phyloP scores from a whole-genome alignment of 2,329 filamentous ascomycete species.

The Claviceps capensis region DNA sequence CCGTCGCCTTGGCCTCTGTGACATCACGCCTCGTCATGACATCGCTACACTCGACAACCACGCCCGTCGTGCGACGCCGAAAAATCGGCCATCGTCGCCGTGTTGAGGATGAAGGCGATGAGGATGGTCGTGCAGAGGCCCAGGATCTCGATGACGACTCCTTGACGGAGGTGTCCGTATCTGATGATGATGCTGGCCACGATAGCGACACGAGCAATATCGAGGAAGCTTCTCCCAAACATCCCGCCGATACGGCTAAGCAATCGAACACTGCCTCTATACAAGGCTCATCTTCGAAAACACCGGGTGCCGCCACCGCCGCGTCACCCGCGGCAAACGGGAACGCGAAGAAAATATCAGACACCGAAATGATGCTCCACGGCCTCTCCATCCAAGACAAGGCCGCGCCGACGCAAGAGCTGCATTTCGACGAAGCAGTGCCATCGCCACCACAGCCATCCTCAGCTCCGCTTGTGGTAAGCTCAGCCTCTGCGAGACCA shows the following conservation, averaged over 20 bases:
- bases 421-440: slow-evolving; percentile 32
- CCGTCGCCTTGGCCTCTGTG: slow-evolving; percentile 1
- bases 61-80: slow-evolving; percentile 40
- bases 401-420: slow-evolving; percentile 26
- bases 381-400: slow-evolving; percentile 33
- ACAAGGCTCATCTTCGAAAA: slow-evolving; percentile 22
- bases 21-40: background rate
- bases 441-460: slow-evolving; percentile 26
- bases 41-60: slow-evolving; percentile 12
- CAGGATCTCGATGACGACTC: slow-evolving; percentile 52
- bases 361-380: slow-evolving; percentile 47
- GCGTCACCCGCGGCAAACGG: slow-evolving; percentile 20
- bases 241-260: slow-evolving; percentile 27
- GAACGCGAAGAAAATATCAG: slow-evolving; percentile 25
- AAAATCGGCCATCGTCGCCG: slow-evolving; percentile 56
- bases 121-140: slow-evolving; percentile 43
- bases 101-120: slow-evolving; percentile 57
- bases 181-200: slow-evolving; percentile 45
- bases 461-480: slow-evolving; percentile 38
- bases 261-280: slow-evolving; percentile 24
- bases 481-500: slow-evolving; percentile 33
- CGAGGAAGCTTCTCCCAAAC: slow-evolving; percentile 40
- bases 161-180: slow-evolving; percentile 49
- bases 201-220: slow-evolving; percentile 53
- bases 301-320: slow-evolving; percentile 21